phyloP scores from a whole-genome alignment of 2,329 filamentous ascomycete genomes.

The Pyrenophora graminea region DNA sequence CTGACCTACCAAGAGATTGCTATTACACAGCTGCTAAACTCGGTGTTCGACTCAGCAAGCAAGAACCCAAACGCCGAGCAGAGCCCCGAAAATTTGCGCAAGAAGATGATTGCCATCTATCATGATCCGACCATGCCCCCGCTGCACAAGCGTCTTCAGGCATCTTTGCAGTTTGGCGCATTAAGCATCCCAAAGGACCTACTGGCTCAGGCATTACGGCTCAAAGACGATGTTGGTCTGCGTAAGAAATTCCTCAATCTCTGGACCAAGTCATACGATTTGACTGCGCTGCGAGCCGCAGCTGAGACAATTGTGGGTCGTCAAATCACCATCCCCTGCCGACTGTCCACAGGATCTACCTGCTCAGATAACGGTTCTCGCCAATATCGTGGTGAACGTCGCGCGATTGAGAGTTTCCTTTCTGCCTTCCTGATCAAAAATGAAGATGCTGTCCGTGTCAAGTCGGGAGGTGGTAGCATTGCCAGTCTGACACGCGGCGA shows the following conservation, averaged over 20 bases:
- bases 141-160: conserved; percentile 62
- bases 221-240: conserved; percentile 62
- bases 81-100: conserved; percentile 47
- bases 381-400: conserved; percentile 44
- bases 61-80: conserved; percentile 34
- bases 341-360: conserved; percentile 44
- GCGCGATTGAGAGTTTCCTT: conserved; percentile 57
- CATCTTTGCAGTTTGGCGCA: conserved; percentile 62
- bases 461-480: conserved; percentile 45
- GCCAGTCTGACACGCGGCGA: conserved; percentile 45
- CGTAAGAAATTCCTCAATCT: conserved; percentile 61
- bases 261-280: conserved; percentile 63
- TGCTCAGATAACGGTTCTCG: conserved; percentile 43
- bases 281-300: conserved; percentile 55
- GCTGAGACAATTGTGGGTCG: conserved; percentile 65
- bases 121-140: conserved; percentile 56
- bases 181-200: conserved; percentile 60
- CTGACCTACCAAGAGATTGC: conserved; percentile 64
- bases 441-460: conserved; percentile 56
- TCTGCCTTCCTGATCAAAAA: conserved; percentile 63
- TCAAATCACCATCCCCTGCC: conserved; percentile 46
- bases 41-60: conserved; percentile 53
- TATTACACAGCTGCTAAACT: conserved; percentile 64
- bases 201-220: conserved; percentile 50
- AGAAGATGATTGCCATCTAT: conserved; percentile 58